Evolutionary conservation across 176 grass and related monocot genomes (phyloP).

Genomic region (Oryza meyeriana): DNA sequence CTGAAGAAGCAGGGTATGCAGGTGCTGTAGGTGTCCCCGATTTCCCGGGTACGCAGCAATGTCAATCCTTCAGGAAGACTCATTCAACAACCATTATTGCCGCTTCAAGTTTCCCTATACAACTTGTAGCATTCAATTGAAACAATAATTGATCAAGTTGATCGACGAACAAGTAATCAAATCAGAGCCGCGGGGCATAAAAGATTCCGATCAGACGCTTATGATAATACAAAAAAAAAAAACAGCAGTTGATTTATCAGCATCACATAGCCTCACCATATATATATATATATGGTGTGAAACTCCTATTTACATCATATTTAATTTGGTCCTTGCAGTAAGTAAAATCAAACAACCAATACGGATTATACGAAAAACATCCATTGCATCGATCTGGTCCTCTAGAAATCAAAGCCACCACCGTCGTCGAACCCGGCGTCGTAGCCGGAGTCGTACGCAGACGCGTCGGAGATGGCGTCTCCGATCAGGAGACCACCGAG

Average conservation of each 20-base stretch:
- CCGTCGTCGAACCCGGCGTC: constrained; percentile 61
- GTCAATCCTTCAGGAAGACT: neutral
- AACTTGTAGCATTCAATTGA: neutral
- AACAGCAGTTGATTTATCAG: neutral
- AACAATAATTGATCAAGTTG: neutral
- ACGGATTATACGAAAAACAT: neutral
- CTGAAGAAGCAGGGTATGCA: too few relatives aligned
- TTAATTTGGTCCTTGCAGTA: neutral
- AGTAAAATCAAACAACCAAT: neutral
- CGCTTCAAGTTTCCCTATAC: neutral
- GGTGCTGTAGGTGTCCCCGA: too few relatives aligned
- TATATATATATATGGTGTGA: neutral
- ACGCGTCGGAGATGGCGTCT: constrained; percentile 47
- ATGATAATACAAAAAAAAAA: neutral
- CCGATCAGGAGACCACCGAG: constrained; percentile 71
- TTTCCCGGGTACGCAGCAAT: too few relatives aligned
- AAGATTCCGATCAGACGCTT: neutral
- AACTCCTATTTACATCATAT: constrained; percentile 37
- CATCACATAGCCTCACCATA: neutral
- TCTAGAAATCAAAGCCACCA: constrained; percentile 71
- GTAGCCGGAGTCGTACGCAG: constrained; percentile 44
- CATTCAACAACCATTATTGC: neutral
- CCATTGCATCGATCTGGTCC: neutral
- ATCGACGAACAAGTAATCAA: neutral
- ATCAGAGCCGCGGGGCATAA: neutral